Evolutionary conservation across 176 grass and related monocot species (phyloP).

Genomic region (Avena insularis): DNA sequence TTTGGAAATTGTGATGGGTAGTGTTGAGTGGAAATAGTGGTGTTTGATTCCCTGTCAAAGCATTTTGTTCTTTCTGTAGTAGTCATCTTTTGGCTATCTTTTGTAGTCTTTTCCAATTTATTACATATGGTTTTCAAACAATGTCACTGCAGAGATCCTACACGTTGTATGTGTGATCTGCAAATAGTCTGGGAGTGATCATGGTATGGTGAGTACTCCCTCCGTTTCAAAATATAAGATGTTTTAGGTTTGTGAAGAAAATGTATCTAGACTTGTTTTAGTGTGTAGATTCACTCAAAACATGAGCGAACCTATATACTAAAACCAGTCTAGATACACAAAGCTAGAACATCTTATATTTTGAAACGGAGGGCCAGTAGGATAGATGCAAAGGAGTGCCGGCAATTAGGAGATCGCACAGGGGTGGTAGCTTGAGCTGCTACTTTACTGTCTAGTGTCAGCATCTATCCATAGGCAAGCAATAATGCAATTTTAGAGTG

Average conservation of each 20-base stretch:
- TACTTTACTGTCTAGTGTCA: background rate
- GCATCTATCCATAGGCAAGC: background rate
- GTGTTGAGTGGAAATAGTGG: background rate
- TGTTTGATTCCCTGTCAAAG: background rate
- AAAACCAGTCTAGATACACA: too few relatives aligned
- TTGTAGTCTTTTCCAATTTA: too few relatives aligned
- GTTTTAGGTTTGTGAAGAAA: background rate
- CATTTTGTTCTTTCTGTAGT: background rate
- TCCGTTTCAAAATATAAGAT: background rate
- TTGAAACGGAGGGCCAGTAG: background rate
- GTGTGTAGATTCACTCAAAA: too few relatives aligned
- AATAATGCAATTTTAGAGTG: too few relatives aligned
- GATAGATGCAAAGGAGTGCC: background rate
- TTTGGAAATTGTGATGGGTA: background rate
- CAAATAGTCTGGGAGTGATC: too few relatives aligned
- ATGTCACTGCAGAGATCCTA: too few relatives aligned
- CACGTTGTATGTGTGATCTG: too few relatives aligned
- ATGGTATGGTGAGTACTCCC: background rate
- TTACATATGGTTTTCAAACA: too few relatives aligned
- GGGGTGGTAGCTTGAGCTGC: background rate
- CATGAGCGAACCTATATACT: too few relatives aligned
- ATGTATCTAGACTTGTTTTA: too few relatives aligned
- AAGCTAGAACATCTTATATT: too few relatives aligned
- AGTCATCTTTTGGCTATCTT: too few relatives aligned
- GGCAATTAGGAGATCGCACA: background rate